Base-by-base conservation (phyloP, 129 eudicot genomes). In the Flaveria bidentis region DNA sequence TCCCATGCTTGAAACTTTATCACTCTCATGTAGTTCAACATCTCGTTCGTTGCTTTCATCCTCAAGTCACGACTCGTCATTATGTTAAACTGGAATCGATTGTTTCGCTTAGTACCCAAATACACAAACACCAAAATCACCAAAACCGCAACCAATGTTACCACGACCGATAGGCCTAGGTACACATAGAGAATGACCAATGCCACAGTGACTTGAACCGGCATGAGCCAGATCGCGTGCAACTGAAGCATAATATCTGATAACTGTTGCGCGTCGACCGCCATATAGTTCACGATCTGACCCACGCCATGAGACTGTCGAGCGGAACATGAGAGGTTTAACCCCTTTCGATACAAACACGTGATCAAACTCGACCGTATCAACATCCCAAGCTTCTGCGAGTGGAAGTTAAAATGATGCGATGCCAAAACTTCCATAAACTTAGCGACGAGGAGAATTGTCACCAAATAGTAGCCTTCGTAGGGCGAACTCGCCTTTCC, bases 1-100 rank as follows among this genome's bases (percentile, higher is more conserved):
- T 89, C 96, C 96, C 96, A 89, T 1, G 92, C 96, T 74, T 89
- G 96, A 55, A 89, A 87, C 69, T 87, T 89, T 12, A 89, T 89
- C 76, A 89, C 96, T 3, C 96, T 71, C 88, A 89, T 87, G 63
- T 85, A 75, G 42, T 66, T 87, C 0, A 89, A 83, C 92, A 85
- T 58, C 72, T 89, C 96, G 9, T 78, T 81, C 0, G 88, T 87
- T 4, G 92, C 88, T 20, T 87, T 87, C 87, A 89, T 83, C 79
- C 96, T 78, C 63, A 16, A 73, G 65, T 89, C 96, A 1, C 89
- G 86, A 23, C 72, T 81, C 25, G 23, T 69, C 91, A 83, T 87
- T n/a, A 87, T 55, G 45, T 78, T 76, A 63, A 71, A 78, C 80
- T 87, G 91, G 33, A 46, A 83, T 7, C 47, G 47, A 71, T 85